Evolutionary conservation across 768 basidiomycete genomes (phyloP).

Genomic region (Leucosporidium scottii): DNA sequence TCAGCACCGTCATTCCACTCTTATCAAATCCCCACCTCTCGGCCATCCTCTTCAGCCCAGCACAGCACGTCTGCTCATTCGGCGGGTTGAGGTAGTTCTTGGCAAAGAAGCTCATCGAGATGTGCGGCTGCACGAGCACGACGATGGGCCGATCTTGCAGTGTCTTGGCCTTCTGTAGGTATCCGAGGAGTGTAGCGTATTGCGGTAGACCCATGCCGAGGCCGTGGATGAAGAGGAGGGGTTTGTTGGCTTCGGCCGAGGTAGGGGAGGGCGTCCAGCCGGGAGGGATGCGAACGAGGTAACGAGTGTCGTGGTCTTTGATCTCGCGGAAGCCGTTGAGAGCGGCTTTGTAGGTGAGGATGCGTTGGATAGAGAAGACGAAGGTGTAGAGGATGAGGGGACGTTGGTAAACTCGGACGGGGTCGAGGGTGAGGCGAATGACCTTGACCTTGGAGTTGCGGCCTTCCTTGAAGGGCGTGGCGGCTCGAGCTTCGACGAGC

Average conservation of each 20-base stretch:
- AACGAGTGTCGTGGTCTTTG: constrained; percentile 50
- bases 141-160: constrained; percentile 66
- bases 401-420: constrained; percentile 59
- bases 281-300: constrained; percentile 60
- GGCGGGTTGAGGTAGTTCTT: constrained; percentile 64
- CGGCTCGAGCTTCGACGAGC: constrained; percentile 34
- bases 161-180: constrained; percentile 49
- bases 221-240: constrained; percentile 79
- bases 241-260: constrained; percentile 42
- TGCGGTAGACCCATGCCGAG: constrained; percentile 65
- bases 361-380: constrained; percentile 20
- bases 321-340: constrained; percentile 43
- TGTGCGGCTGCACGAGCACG: constrained; percentile 72
- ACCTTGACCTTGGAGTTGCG: constrained; percentile 43
- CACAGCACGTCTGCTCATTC: constrained; percentile 55
- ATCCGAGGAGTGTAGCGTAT: constrained; percentile 56
- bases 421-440: constrained; percentile 70
- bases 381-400: constrained; percentile 52
- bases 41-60: constrained; percentile 55
- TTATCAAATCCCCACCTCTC: constrained; percentile 48
- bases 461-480: constrained; percentile 20
- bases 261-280: constrained; percentile 57
- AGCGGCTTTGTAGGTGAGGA: background rate
- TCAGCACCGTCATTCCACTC: constrained; percentile 64
- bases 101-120: constrained; percentile 80